Percentiles rank a stretch among this genome's conserved stretches.
phyloP scores from a whole-genome alignment of 2,329 filamentous ascomycete species.

The Xylaria polymorpha region DNA sequence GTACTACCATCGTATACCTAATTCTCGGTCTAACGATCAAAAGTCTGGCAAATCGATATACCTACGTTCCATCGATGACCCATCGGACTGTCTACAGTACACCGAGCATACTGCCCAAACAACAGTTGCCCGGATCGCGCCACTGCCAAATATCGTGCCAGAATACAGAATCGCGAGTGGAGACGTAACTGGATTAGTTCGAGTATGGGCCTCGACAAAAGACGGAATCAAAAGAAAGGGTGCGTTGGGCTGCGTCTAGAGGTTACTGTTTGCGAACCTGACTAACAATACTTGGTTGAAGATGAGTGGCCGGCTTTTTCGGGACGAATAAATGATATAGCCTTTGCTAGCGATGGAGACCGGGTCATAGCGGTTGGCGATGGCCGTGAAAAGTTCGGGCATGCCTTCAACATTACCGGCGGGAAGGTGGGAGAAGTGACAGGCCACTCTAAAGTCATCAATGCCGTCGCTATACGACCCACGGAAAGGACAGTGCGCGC shows the following conservation, averaged over 20 bases:
- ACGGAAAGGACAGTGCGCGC: constrained; percentile 71
- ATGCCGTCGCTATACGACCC: constrained; percentile 88
- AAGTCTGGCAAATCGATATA: constrained; percentile 97
- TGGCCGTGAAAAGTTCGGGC: constrained; percentile 91
- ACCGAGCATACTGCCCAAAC: constrained; percentile 89
- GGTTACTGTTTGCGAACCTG: neutral
- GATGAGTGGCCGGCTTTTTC: constrained; percentile 94
- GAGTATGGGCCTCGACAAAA: constrained; percentile 92
- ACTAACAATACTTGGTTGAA: constrained; percentile 45
- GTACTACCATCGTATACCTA: neutral
- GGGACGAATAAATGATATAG: constrained; percentile 94
- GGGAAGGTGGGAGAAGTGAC: constrained; percentile 96
- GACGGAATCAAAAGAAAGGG: constrained; percentile 81
- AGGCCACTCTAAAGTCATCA: constrained; percentile 91
- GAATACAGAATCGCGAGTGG: constrained; percentile 91
- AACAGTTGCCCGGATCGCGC: constrained; percentile 92
- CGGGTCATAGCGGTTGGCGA: constrained; percentile 96
- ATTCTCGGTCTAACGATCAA: constrained; percentile 28
- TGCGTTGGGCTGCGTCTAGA: constrained; percentile 37
- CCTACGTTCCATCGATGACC: constrained; percentile 92
- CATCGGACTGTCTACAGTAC: constrained; percentile 87
- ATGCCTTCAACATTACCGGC: constrained; percentile 94
- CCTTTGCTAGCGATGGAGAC: constrained; percentile 97
- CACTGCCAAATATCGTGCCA: constrained; percentile 68
- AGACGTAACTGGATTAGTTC: constrained; percentile 84